These are phyloP conservation scores for Mrakia gelida DNA, from an alignment of 768 basidiomycete species.

Conservation along the genomic window DNA sequence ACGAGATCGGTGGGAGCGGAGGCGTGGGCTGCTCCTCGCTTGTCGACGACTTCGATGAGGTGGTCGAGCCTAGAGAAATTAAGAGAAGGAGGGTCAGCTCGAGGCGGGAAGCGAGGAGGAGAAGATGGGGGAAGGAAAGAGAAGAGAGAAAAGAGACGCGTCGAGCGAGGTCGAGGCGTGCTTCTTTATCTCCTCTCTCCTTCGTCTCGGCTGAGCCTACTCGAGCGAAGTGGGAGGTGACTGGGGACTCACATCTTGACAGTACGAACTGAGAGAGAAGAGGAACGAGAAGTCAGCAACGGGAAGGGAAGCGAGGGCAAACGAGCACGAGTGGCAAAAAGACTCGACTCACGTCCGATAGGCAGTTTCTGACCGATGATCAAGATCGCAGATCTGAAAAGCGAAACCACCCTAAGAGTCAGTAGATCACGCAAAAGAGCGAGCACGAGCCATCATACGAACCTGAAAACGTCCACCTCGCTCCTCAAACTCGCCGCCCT, in stretches of 20 bases:
- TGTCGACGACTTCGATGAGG: conserved; percentile 28
- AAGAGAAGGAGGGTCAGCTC: not conserved
- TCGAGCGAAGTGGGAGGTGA: no score
- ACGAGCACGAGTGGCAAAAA: not conserved
- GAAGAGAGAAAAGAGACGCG: no score
- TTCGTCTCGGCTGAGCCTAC: no score
- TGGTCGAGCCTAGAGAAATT: not conserved
- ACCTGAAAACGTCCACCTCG: conserved; percentile 24
- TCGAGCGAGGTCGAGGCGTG: no score
- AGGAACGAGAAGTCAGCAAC: not conserved
- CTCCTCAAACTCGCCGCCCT: not conserved
- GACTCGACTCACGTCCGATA: conserved; percentile 22
- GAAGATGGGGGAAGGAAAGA: not conserved
- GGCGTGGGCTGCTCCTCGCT: conserved; percentile 18
- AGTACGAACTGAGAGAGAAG: not conserved
- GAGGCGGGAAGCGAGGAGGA: not conserved
- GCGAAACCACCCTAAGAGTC: not conserved
- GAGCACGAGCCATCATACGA: not conserved
- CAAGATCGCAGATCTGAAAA: conserved; percentile 1
- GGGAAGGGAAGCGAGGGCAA: not conserved
- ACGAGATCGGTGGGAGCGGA: conserved; percentile 18
- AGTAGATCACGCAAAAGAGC: not conserved
- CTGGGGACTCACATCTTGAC: not conserved
- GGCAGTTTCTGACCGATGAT: conserved; percentile 15
- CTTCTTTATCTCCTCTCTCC: no score